Base-by-base conservation (phyloP, 495 filamentous ascomycete species). In the Aspergillus homomorphus region DNA sequence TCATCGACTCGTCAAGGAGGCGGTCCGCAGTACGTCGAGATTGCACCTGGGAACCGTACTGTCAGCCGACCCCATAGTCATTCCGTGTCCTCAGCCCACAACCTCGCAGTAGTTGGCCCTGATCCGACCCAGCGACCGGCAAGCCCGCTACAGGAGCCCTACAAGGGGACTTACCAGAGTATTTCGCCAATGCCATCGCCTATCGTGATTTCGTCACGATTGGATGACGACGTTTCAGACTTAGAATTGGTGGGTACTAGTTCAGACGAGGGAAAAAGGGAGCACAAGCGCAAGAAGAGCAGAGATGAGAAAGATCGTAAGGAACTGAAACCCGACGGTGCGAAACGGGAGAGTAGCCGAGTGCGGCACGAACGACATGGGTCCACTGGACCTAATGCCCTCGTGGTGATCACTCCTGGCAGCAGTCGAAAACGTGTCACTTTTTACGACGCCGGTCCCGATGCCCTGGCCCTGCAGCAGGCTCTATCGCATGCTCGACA, bases 131-230 rank as follows among this genome's bases (percentile, higher is more conserved):
- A 71, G 43, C 82, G 88, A 10, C 89, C 90, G 1, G 82, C 86
- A 9, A 94, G 89, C 57, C 94, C 94, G 0, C 78, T 97, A 18
- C 81, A 96, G 14, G 94, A 97, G 72, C 88, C 94, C 1, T 98
- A 98, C 73, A 87, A 86, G 57, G 94, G 94, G 7, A 96, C 92
- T 1, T 98, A 95, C 67, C 94, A 98, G 71, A 89, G 89, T 52
- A 90, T 97, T 63, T 96, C 92, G 1, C 93, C 94, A 1, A 94
- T 96, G 90, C 92, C 92, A 0, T 91, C 89, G 0, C 89, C 93
- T 0, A 75, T 87, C 44, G 69, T 80, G 51, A 68, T 77, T 20
- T 71, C 78, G 0, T 63, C 71, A 7, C 66, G 60, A 12, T 66
- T 65, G n/a, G 76, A 81, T 24, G 77, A 79, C 6, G 79, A 81